A percentile compares a stretch with the other conserved stretches of the same genome.
Evolutionary conservation across 179 eudicot genomes (phyloP).

Genomic region (Pouteria campechiana): DNA sequence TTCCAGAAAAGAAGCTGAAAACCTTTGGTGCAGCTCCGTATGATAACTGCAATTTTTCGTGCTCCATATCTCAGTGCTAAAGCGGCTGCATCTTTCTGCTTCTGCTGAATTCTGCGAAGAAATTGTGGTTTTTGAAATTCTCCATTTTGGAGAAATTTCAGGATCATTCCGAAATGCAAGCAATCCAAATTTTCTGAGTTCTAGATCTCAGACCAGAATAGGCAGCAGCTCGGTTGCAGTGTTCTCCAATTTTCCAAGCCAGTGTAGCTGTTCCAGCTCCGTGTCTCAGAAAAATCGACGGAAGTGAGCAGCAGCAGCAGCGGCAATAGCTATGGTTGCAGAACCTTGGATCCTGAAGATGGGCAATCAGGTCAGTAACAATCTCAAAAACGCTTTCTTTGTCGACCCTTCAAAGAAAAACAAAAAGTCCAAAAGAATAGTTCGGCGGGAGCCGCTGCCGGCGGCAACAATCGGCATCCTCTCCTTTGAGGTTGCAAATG

Average conservation of each 20-base stretch:
- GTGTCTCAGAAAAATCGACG: neutral
- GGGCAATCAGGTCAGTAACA: conserved; percentile 69
- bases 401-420: conserved; percentile 4
- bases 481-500: conserved; percentile 80
- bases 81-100: no score
- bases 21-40: no score
- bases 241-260: neutral
- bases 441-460: conserved; percentile 14
- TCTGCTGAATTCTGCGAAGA: no score
- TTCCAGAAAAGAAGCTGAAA: no score
- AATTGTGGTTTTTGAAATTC: no score
- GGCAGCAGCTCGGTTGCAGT: neutral
- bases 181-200: no score
- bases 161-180: no score
- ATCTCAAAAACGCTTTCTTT: conserved; percentile 49
- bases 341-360: conserved; percentile 74
- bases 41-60: no score
- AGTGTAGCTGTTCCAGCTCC: neutral
- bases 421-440: conserved; percentile 3
- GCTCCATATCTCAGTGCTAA: no score
- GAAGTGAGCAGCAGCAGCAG: neutral
- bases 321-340: conserved; percentile 49
- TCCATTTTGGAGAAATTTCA: no score
- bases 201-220: no score
- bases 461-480: conserved; percentile 54